Evolutionary conservation across 441 rosid genomes (phyloP).

Genomic region (Eutrema salsugineum): DNA sequence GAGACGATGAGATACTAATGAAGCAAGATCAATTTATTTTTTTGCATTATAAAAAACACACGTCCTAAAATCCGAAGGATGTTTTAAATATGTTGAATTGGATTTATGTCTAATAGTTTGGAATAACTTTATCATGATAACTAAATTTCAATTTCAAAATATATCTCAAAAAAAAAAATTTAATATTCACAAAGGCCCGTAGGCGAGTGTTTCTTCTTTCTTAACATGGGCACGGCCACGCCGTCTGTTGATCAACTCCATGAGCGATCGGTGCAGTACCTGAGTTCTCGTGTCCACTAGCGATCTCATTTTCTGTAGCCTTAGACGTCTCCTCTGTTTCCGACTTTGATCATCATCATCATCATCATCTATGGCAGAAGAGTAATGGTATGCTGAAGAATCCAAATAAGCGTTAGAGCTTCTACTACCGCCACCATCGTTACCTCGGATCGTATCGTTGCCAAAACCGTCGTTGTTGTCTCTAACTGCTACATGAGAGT

Average conservation of each 20-base stretch:
- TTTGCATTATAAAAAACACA: too few species aligned
- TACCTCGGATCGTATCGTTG: slow-evolving; percentile 30
- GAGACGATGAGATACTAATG: not conserved
- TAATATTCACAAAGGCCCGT: too few species aligned
- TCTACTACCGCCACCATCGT: slow-evolving; percentile 37
- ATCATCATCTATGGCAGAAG: slow-evolving; percentile 42
- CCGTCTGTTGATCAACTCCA: slow-evolving; percentile 65
- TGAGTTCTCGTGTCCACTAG: slow-evolving; percentile 66
- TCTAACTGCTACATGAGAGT: not conserved
- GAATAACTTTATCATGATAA: too few species aligned
- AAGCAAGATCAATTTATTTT: slow-evolving; percentile 12
- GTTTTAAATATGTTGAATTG: too few species aligned
- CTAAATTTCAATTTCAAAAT: too few species aligned
- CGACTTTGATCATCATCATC: slow-evolving; percentile 32
- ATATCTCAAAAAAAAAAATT: too few species aligned
- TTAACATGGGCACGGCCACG: too few species aligned
- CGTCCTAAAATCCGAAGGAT: too few species aligned
- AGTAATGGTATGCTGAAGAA: slow-evolving; percentile 42
- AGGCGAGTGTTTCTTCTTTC: too few species aligned
- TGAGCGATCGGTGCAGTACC: slow-evolving; percentile 59
- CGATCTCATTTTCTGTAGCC: slow-evolving; percentile 41
- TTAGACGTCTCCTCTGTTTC: slow-evolving; percentile 12
- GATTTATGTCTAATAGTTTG: too few species aligned
- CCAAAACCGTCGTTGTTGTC: not conserved
- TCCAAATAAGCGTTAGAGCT: slow-evolving; percentile 45